Percentiles rank a stretch among this genome's conserved stretches.
Evolutionary conservation across 139 green algal genomes (phyloP).

Genomic region (Monoraphidium neglectum): DNA sequence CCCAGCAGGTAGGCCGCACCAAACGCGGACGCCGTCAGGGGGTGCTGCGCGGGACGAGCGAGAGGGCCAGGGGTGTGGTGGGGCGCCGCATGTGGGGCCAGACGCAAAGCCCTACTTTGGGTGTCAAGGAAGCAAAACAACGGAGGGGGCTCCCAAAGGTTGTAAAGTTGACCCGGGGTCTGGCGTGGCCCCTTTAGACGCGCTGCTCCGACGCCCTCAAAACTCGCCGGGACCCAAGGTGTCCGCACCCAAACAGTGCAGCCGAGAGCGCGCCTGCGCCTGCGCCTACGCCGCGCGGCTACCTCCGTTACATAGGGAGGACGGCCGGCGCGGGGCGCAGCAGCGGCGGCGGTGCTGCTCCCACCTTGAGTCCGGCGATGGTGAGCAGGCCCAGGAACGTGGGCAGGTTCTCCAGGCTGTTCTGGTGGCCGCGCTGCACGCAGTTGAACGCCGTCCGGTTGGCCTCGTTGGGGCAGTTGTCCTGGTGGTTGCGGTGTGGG

Average conservation of each 20-base stretch:
- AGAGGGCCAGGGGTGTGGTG: too few species aligned
- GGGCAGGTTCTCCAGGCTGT: conserved; percentile 68
- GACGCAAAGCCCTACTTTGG: too few species aligned
- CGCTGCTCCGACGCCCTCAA: neutral
- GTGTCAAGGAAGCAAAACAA: too few species aligned
- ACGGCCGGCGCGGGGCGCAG: neutral
- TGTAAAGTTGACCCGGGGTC: too few species aligned
- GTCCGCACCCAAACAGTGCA: neutral
- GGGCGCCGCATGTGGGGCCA: too few species aligned
- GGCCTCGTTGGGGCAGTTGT: conserved; percentile 43
- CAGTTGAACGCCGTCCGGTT: conserved; percentile 53
- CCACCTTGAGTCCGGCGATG: conserved; percentile 45
- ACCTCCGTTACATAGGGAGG: neutral
- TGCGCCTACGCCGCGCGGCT: too few species aligned
- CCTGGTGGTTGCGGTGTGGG: neutral
- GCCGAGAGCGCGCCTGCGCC: too few species aligned
- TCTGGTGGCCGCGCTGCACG: conserved; percentile 68
- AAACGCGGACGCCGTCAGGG: conserved; percentile 36
- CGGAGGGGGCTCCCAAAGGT: too few species aligned
- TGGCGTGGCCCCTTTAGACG: too few species aligned
- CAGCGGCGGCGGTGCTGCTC: too few species aligned
- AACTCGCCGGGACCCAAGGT: neutral
- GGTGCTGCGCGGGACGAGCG: conserved; percentile 31
- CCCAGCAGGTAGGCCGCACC: conserved; percentile 41
- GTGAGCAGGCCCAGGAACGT: conserved; percentile 48